A percentile compares a stretch with the other conserved stretches of the same genome.
These are phyloP conservation scores for Eucalyptus coolabah DNA, from an alignment of 345 rosid genomes.

Conservation along the genomic window DNA sequence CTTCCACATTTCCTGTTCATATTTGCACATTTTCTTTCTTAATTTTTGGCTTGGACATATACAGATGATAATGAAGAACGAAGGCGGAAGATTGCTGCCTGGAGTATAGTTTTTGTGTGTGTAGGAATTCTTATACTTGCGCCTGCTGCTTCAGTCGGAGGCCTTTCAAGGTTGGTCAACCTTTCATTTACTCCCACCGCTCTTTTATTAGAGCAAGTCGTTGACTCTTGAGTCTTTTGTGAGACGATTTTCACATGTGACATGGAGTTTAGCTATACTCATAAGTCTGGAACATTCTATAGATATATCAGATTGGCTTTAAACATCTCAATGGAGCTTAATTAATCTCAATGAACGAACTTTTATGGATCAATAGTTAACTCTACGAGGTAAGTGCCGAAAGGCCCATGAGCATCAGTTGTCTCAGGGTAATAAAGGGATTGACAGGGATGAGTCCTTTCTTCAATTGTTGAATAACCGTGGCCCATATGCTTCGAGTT, in stretches of 20 bases:
- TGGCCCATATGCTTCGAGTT: neutral
- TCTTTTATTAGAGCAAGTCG: neutral
- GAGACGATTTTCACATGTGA: neutral
- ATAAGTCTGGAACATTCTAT: neutral
- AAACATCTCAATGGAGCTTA: neutral
- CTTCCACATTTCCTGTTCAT: neutral
- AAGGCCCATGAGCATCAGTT: neutral
- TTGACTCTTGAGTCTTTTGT: neutral
- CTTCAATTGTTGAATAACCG: neutral
- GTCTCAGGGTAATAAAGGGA: neutral
- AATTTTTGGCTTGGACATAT: slow-evolving; percentile 17
- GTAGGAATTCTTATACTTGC: slow-evolving; percentile 63
- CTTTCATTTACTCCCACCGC: neutral
- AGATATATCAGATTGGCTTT: neutral
- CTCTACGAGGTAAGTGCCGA: neutral
- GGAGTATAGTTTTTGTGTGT: slow-evolving; percentile 71
- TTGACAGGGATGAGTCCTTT: neutral
- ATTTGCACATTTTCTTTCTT: neutral
- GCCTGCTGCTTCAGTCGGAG: slow-evolving; percentile 48
- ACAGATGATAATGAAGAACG: slow-evolving; percentile 22
- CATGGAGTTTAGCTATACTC: neutral
- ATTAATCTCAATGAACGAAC: neutral
- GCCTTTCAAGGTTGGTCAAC: slow-evolving; percentile 54
- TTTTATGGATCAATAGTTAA: neutral
- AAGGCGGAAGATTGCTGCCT: slow-evolving; percentile 71